These are phyloP conservation scores for Nasturtium officinale DNA, from an alignment of 345 rosid species.

Conservation along the genomic window DNA sequence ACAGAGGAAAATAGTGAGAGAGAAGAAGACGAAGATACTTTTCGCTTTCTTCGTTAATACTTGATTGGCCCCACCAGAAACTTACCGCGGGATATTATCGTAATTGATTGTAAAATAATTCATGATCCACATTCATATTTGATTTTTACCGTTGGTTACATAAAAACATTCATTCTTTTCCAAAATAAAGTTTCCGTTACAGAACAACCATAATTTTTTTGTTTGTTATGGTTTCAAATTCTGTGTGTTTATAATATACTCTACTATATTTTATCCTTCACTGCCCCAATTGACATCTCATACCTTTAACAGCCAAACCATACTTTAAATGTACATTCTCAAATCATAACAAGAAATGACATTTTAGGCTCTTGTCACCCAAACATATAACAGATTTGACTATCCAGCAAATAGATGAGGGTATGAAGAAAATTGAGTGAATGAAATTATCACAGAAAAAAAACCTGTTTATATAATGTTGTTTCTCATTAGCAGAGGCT, in stretches of 20 bases:
- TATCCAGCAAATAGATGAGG: not conserved
- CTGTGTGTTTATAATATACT: not conserved
- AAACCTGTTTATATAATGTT: not conserved
- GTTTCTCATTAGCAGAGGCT: slow-evolving; percentile 58
- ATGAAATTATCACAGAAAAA: not conserved
- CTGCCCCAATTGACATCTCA: not conserved
- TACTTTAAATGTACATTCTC: slow-evolving; percentile 1
- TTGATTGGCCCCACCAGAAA: slow-evolving; percentile 36
- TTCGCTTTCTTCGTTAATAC: slow-evolving; percentile 32
- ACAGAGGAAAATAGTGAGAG: slow-evolving; percentile 41
- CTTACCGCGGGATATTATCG: slow-evolving; percentile 48
- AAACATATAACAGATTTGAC: not conserved
- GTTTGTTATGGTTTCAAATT: no score
- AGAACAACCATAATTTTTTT: no score
- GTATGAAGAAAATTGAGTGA: not conserved
- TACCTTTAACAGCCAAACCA: slow-evolving; percentile 27
- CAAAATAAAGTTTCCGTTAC: not conserved
- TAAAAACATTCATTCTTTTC: not conserved
- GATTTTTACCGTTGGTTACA: slow-evolving; percentile 7
- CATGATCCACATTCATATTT: not conserved
- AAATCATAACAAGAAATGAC: not conserved
- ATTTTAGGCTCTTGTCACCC: not conserved
- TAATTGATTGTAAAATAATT: not conserved
- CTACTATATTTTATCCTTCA: not conserved
- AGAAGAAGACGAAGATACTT: slow-evolving; percentile 31